Percentiles rank a stretch among this genome's conserved stretches.
Evolutionary conservation across 345 rosid species (phyloP).

Genomic region (Hibiscus syriacus): DNA sequence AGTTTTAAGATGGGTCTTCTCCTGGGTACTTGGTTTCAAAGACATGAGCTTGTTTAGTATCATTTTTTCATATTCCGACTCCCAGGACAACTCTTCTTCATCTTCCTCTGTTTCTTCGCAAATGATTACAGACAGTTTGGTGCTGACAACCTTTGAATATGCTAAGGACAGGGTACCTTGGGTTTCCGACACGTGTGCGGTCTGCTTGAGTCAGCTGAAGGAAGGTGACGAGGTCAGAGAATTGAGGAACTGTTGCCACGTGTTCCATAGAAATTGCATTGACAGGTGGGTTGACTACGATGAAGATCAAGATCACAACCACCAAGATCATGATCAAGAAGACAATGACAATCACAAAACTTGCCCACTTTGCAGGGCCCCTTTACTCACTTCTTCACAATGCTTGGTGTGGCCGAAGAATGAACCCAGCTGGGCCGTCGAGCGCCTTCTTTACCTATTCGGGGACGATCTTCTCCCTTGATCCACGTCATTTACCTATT

Average conservation of each 20-base stretch:
- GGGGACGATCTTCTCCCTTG: constrained; percentile 68
- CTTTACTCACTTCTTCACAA: constrained; percentile 28
- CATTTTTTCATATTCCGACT: neutral
- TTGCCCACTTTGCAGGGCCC: too few relatives aligned
- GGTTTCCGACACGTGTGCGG: constrained; percentile 62
- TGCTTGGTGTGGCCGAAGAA: constrained; percentile 29
- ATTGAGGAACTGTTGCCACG: constrained; percentile 80
- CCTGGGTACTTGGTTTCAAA: constrained; percentile 47
- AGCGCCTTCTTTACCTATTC: constrained; percentile 72
- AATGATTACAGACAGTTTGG: constrained; percentile 47
- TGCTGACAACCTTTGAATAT: constrained; percentile 53
- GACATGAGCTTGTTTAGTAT: constrained; percentile 23
- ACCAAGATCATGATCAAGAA: too few relatives aligned
- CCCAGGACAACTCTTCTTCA: constrained; percentile 1
- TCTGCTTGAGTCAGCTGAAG: constrained; percentile 50
- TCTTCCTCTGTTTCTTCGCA: constrained; percentile 32
- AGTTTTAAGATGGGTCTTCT: constrained; percentile 57
- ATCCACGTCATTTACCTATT: neutral
- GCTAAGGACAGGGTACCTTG: constrained; percentile 26
- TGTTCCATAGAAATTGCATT: constrained; percentile 78
- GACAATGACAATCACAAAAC: too few relatives aligned
- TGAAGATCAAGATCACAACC: constrained; percentile 35
- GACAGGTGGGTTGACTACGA: constrained; percentile 79
- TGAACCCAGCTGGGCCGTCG: constrained; percentile 93
- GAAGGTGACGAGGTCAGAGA: constrained; percentile 62